These are phyloP conservation scores for Bimuria novae-zelandiae DNA, from an alignment of 2,329 filamentous ascomycete genomes.

Conservation along the genomic window DNA sequence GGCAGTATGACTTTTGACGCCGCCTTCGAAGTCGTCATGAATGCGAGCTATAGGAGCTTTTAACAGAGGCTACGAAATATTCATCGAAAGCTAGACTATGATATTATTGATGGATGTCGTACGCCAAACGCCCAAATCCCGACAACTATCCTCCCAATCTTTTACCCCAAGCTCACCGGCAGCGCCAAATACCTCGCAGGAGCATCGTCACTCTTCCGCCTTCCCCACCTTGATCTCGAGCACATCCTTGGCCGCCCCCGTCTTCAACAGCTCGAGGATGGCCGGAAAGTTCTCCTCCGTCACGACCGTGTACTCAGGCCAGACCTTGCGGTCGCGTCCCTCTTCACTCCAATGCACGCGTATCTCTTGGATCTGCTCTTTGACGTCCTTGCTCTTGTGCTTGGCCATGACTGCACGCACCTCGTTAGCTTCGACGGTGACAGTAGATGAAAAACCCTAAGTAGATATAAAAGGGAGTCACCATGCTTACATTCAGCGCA, in stretches of 20 bases:
- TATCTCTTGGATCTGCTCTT: constrained; percentile 36
- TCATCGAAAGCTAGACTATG: no score
- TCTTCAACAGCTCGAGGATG: constrained; percentile 34
- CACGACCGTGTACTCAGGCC: constrained; percentile 42
- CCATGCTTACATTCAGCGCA: constrained; percentile 36
- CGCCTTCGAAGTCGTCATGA: no score
- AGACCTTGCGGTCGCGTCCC: constrained; percentile 35
- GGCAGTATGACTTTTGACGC: no score
- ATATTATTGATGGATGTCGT: no score
- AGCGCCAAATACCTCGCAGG: no score
- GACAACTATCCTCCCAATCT: no score
- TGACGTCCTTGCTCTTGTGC: constrained; percentile 29
- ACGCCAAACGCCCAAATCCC: no score
- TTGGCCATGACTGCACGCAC: constrained; percentile 32
- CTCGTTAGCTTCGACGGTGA: not conserved
- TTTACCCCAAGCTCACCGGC: no score
- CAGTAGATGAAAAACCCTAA: no score
- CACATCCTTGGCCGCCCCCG: constrained; percentile 32
- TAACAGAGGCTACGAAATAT: no score
- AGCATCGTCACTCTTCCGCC: constrained; percentile 13
- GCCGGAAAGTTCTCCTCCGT: constrained; percentile 38
- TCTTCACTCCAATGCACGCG: constrained; percentile 38
- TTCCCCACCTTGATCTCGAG: constrained; percentile 40
- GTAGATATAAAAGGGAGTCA: no score
- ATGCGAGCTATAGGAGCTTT: no score